phyloP scores from a whole-genome alignment of 106 monocot genomes.

The Phalaenopsis equestris region DNA sequence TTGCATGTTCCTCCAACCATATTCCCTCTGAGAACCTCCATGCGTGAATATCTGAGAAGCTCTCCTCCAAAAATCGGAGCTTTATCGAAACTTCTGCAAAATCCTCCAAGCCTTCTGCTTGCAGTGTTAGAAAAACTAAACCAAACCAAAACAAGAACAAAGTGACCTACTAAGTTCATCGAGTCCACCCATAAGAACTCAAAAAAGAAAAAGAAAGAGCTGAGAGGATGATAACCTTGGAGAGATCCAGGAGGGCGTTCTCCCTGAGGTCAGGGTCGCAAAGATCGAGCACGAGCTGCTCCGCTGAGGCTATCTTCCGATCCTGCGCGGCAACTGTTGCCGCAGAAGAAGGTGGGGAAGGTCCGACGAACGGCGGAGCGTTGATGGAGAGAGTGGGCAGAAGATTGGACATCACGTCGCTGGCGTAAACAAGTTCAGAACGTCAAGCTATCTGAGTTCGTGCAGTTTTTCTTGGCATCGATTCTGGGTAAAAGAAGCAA shows the following conservation, averaged over 20 bases:
- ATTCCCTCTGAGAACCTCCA: not conserved
- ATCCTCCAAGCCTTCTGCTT: not conserved
- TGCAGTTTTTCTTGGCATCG: too few species aligned
- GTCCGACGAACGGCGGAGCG: constrained; percentile 27
- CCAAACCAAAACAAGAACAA: not conserved
- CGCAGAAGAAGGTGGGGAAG: constrained; percentile 21
- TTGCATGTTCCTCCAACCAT: not conserved
- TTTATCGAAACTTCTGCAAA: not conserved
- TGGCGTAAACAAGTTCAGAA: not conserved
- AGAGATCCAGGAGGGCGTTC: constrained; percentile 88
- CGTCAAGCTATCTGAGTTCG: not conserved
- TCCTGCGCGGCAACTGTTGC: constrained; percentile 23
- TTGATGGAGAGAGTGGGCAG: constrained; percentile 38
- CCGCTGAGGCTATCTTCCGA: constrained; percentile 68
- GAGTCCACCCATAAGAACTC: not conserved
- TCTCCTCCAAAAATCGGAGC: not conserved
- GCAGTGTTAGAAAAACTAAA: not conserved
- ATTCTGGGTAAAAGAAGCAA: too few species aligned
- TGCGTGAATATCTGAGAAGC: not conserved
- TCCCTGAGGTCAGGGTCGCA: constrained; percentile 84
- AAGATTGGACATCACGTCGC: constrained; percentile 38
- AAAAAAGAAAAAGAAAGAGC: not conserved
- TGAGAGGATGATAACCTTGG: constrained; percentile 47
- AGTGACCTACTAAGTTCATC: not conserved
- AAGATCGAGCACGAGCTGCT: constrained; percentile 92